Percentiles rank a stretch among this genome's conserved stretches.
phyloP scores from a whole-genome alignment of 208 protist species.

The Leishmania turanica region DNA sequence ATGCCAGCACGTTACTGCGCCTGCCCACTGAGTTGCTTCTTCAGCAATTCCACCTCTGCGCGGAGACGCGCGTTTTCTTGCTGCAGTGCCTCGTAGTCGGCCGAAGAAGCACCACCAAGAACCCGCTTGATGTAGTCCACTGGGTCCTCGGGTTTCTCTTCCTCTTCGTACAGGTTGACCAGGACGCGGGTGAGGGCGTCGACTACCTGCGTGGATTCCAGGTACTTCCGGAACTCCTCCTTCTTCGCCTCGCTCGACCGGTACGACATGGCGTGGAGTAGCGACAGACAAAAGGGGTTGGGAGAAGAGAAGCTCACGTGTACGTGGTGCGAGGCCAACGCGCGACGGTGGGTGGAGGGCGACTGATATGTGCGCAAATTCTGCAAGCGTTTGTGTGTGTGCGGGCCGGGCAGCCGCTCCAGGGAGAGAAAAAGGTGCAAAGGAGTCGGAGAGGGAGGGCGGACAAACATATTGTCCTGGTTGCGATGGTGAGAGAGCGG shows the following conservation, averaged over 20 bases:
- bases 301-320: not conserved
- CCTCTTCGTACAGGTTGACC: conserved; percentile 94
- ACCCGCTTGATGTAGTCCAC: conserved; percentile 94
- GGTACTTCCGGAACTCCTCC: conserved; percentile 95
- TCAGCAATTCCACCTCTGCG: conserved; percentile 80
- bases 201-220: conserved; percentile 92
- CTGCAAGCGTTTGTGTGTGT: not conserved
- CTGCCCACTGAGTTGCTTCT: conserved; percentile 72
- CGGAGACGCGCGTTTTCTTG: conserved; percentile 86
- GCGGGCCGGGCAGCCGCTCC: not conserved
- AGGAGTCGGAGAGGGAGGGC: not conserved
- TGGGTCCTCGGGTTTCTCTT: conserved; percentile 92
- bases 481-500: not conserved
- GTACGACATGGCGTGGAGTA: conserved; percentile 76
- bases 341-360: too few species aligned
- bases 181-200: conserved; percentile 93
- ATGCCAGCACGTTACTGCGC: not conserved
- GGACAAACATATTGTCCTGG: not conserved
- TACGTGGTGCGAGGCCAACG: not conserved
- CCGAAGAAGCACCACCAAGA: conserved; percentile 88
- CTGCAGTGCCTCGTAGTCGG: conserved; percentile 86
- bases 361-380: not conserved
- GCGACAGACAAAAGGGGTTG: not conserved
- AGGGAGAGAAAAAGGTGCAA: not conserved
- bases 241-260: conserved; percentile 94